phyloP scores from a whole-genome alignment of 306 rosid genomes.

The Lathyrus aphaca region DNA sequence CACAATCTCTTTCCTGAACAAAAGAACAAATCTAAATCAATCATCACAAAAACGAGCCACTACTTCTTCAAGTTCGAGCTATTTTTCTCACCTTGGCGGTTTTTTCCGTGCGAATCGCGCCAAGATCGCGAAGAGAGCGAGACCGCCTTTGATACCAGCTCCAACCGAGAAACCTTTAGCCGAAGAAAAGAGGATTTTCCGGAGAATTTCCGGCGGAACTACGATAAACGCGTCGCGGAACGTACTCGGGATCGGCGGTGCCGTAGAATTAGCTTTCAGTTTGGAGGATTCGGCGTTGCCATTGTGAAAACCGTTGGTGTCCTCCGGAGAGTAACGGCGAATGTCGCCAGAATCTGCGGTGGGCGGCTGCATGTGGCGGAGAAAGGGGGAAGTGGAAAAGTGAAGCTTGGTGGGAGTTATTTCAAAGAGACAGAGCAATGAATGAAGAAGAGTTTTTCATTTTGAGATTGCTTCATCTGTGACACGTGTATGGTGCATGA shows the following conservation, averaged over 20 bases:
- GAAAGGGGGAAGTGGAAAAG: neutral
- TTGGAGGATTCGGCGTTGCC: constrained; percentile 30
- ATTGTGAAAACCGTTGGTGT: constrained; percentile 35
- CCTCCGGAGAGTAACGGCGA: neutral
- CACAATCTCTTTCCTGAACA: constrained; percentile 58
- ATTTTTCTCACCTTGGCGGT: constrained; percentile 50
- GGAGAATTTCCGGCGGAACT: constrained; percentile 60
- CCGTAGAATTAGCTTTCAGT: constrained; percentile 35
- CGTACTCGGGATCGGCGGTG: constrained; percentile 40
- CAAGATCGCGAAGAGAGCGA: constrained; percentile 85
- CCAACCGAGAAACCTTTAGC: constrained; percentile 90
- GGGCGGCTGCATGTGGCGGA: constrained; percentile 57
- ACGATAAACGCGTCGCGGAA: constrained; percentile 34
- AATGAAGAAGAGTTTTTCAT: neutral
- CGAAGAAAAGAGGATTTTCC: constrained; percentile 66
- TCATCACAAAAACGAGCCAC: neutral
- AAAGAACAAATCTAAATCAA: neutral
- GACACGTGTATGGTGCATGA: constrained; percentile 31
- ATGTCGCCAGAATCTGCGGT: constrained; percentile 39
- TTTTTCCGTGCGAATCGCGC: constrained; percentile 69
- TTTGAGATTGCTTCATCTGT: neutral
- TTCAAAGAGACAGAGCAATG: constrained; percentile 26
- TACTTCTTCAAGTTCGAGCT: neutral
- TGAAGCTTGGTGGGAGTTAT: constrained; percentile 30
- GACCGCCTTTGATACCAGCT: constrained; percentile 94